Percentiles rank a stretch among this genome's conserved stretches.
These are phyloP conservation scores for Hanseniaspora occidentalis DNA, from an alignment of 805 yeast genomes.

Conservation along the genomic window DNA sequence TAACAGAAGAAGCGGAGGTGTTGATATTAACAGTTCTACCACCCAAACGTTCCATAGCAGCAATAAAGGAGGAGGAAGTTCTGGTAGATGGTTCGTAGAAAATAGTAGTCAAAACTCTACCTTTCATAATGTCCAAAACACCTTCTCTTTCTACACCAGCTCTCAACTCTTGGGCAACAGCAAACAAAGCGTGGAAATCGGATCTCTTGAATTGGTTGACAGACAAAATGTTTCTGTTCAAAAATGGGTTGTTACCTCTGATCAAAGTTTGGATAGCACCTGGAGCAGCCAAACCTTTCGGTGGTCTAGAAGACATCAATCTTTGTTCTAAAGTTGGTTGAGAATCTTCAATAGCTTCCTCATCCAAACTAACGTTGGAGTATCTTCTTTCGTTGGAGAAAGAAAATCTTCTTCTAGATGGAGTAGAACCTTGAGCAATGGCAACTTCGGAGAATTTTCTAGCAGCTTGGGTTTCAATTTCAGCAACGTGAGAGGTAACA, in stretches of 20 bases:
- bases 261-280: constrained; percentile 69
- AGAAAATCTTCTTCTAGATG: constrained; percentile 40
- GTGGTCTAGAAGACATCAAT: constrained; percentile 61
- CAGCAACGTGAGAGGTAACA: constrained; percentile 31
- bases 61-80: constrained; percentile 92
- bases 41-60: constrained; percentile 99
- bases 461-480: constrained; percentile 20
- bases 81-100: constrained; percentile 98
- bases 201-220: constrained; percentile 80
- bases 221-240: constrained; percentile 76
- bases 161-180: constrained; percentile 97
- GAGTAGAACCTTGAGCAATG: constrained; percentile 25
- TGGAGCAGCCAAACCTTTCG: constrained; percentile 61
- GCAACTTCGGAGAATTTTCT: constrained; percentile 13
- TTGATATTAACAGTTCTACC: constrained; percentile 89
- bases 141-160: constrained; percentile 95
- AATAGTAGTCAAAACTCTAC: constrained; percentile 85
- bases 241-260: constrained; percentile 77
- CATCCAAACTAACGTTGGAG: constrained; percentile 23
- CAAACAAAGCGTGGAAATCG: constrained; percentile 83
- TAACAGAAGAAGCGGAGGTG: constrained; percentile 82
- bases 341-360: constrained; percentile 26
- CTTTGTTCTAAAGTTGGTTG: constrained; percentile 30
- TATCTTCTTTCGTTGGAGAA: constrained; percentile 32
- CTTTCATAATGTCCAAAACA: constrained; percentile 78